A percentile compares a stretch with the other conserved stretches of the same genome.
phyloP scores from a whole-genome alignment of 805 yeast genomes.

The Priceomyces medius region DNA sequence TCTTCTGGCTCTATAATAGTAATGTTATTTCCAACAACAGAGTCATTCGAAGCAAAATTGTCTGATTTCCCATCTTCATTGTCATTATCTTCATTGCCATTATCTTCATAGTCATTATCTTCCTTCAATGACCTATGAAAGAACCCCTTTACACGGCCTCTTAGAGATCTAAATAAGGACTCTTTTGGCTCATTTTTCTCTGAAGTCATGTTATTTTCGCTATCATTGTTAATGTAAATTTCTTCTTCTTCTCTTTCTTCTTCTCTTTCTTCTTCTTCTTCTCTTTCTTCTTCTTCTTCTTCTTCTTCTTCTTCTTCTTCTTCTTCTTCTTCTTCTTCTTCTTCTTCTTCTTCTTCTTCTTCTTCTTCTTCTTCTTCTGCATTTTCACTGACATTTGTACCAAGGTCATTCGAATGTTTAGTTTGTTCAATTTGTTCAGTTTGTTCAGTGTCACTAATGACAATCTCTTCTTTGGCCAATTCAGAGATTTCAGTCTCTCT shows the following conservation, averaged over 20 bases:
- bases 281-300: conserved; percentile 15
- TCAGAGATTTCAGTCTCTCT: too few relatives aligned
- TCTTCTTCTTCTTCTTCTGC: conserved; percentile 10
- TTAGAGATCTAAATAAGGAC: not conserved
- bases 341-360: conserved; percentile 3
- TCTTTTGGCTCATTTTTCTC: not conserved
- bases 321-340: conserved; percentile 10
- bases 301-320: conserved; percentile 21
- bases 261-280: conserved; percentile 14
- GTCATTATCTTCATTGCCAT: not conserved
- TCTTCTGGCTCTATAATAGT: conserved; percentile 4
- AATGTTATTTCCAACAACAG: not conserved
- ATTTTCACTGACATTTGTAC: not conserved
- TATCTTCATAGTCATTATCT: not conserved
- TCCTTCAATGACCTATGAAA: not conserved
- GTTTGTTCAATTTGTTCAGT: not conserved
- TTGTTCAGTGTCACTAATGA: too few relatives aligned
- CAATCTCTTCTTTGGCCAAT: too few relatives aligned
- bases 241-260: too few relatives aligned
- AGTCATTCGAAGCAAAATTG: not conserved
- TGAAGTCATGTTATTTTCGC: not conserved
- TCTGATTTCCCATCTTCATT: not conserved
- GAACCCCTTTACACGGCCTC: not conserved
- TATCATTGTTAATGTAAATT: not conserved
- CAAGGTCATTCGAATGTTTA: not conserved